These are phyloP conservation scores for Rutstroemia sp. DNA, from an alignment of 2,329 filamentous ascomycete genomes.

Conservation along the genomic window DNA sequence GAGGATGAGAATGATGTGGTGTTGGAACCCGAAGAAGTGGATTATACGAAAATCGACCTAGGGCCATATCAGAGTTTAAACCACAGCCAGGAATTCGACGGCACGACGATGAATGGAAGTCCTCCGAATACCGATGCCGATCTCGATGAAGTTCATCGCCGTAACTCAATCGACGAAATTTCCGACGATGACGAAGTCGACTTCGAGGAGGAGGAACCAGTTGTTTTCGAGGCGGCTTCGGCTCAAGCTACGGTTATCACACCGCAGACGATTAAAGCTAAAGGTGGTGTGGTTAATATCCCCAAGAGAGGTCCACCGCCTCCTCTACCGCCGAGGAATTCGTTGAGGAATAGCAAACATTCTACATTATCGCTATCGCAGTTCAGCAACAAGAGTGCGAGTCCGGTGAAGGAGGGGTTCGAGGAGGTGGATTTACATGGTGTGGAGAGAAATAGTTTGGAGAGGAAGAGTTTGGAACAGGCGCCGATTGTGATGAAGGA, in stretches of 20 bases:
- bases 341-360: slow-evolving; percentile 37
- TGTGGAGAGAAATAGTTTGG: slow-evolving; percentile 7
- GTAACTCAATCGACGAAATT: slow-evolving; percentile 37
- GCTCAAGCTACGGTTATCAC: slow-evolving; percentile 50
- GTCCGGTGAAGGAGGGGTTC: slow-evolving; percentile 25
- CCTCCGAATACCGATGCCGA: slow-evolving; percentile 23
- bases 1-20: slow-evolving; percentile 33
- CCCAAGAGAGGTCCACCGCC: slow-evolving; percentile 72
- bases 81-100: slow-evolving; percentile 25
- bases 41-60: slow-evolving; percentile 52
- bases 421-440: slow-evolving; percentile 28
- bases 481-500: slow-evolving; percentile 4
- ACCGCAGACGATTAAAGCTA: slow-evolving; percentile 43
- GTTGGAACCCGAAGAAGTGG: slow-evolving; percentile 43
- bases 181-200: slow-evolving; percentile 42
- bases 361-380: slow-evolving; percentile 16
- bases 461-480: slow-evolving; percentile 4
- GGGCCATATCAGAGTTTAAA: slow-evolving; percentile 32
- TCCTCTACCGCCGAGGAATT: slow-evolving; percentile 64
- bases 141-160: slow-evolving; percentile 30
- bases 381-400: slow-evolving; percentile 20
- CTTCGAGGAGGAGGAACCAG: slow-evolving; percentile 45
- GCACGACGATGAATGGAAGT: slow-evolving; percentile 29
- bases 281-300: slow-evolving; percentile 77
- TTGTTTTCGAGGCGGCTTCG: slow-evolving; percentile 61